Base-by-base conservation (phyloP, 2,329 filamentous ascomycete species). In the Trichoderma afroharzianum region DNA sequence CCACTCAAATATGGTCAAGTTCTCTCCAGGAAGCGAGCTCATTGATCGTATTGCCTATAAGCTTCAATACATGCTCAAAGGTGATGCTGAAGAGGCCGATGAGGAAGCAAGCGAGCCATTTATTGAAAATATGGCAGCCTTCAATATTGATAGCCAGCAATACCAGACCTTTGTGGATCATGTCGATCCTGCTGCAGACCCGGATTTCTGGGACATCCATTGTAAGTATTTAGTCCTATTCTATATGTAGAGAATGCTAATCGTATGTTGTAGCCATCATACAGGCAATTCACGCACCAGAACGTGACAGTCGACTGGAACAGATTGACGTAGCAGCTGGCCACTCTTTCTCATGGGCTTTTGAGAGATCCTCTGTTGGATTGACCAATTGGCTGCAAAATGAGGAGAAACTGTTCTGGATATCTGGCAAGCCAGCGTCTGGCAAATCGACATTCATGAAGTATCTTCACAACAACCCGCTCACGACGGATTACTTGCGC, bases 361-460 rank as follows among this genome's bases (percentile, higher is more conserved):
- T 63, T 36, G 63, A 71, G 4, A n/a, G 32, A 21, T 6, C 39
- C 1, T 63, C 36, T 2, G 39, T 55, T 9, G 63, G 70, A 0
- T 36, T 71, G 1, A 68, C 14, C 3, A 8, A 3, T 6, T 71
- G 70, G 70, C 14, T 71, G 8, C 55, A 63, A 15, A 63, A 39
- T 1, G 63, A 21, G 1, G 70, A 68, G 1, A 47, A 36, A 6
- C 3, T 68, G 4, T 63, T 68, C 11, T 71, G 63, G 70, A 57
- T 68, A 24, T 55, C 55, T 2, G 70, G 70, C 1, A 43, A 47
- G 15, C 70, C 63, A 4, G 70, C 21, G 6, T 71, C 70, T n/a
- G 63, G 70, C 7, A 71, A 71, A 9, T 68, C 63, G 2, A 71
- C 70, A 8, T 43, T 71, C 1, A 68, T 68, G 7, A 71, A 71